Evolutionary conservation across 1,139 yeast genomes (phyloP), one percentile per base, ranked within the genome.

Genomic region (Pneumocystis wakefieldiae): DNA sequence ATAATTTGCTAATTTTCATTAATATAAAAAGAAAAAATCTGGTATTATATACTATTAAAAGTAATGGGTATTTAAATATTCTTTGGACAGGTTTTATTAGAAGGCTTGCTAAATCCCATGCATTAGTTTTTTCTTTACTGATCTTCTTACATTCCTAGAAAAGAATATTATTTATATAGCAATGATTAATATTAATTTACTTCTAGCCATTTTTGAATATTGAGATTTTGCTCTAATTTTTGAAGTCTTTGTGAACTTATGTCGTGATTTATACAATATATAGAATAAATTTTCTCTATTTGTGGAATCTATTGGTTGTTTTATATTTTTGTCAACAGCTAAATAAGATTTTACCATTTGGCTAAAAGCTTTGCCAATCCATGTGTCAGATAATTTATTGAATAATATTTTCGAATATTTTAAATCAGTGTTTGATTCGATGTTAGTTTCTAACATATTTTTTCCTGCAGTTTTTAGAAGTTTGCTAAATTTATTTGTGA

Each of bases 11-110:
- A 62, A 32, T 32, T 17, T 41, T 41, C 12, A 41, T 41, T n/a
- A 41, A 17, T 41, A 41, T 41, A 8, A 17, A 41, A 17, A 41
- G 19, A 41, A 41, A 41, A 41, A 41, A 39, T 32, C 35, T 32
- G 35, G 17, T 15, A 17, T 41, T 19, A 3, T 41, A 41, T 41
- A 41, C 53, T 19, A 53, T 61, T 53, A 76, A 65, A 29, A 77
- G 69, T 35, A 77, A 67, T 0, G 79, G 79, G 63, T 77, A 77
- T 66, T 76, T 76, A 62, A 75, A 70, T 35, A 77, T 66, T 41
- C 80, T 68, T 67, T 77, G 80, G 17, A 77, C 77, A 1, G 80
- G 80, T 65, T 77, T 77, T 66, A 77, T 75, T 37, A 77, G 69
- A 42, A 77, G 68, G 1, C 77, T 70, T 61, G 76, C 80, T 53